Base-by-base conservation (phyloP, 192 early-diverging fungal genomes). In the Coemansia sp. region DNA sequence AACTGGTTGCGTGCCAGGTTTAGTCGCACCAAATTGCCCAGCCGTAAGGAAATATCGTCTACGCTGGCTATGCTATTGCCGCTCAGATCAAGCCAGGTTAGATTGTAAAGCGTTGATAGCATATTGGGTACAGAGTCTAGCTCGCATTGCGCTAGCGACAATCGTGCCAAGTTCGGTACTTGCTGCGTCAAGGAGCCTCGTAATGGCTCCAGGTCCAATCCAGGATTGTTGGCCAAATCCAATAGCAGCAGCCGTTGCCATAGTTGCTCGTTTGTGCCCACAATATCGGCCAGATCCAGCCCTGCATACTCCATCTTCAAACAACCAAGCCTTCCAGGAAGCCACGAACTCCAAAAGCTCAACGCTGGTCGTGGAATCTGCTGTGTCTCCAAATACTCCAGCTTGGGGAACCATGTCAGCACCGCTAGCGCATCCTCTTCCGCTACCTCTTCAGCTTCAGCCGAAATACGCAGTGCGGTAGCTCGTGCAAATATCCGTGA, bases 401-500 rank as follows among this genome's bases (percentile, higher is more conserved):
- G 65, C 44, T 48, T 64, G 13, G 76, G 76, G 35, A 79, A 79
- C 76, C 76, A 79, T 16, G 76, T 66, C 61, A 79, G 36, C 7
- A 79, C 76, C 0, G 70, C 76, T 39, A 53, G 57, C 2, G 60
- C 67, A n/a, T 78, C 68, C 53, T 45, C 36, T 50, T 66, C 63
- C 6, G 59, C 35, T 1, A 70, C 74, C 38, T 78, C 74, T 40
- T 70, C 74, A 6, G 68, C 68, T 43, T 78, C 74, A 21, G 68
- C 74, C 12, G 74, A 67, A 6, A 78, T 50, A 15, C 56, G 61
- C 36, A 78, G 56, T 48, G 74, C 68, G 7, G 68, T 70, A 19
- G 74, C 68, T 0, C 68, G 55, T 13, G 74, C 68, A 57, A 78
- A 78, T 13, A 63, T 40, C 44, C 53, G 45, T 15, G 74, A 78